phyloP scores from a whole-genome alignment of 202 grass and related monocot species.

The Setaria italica region DNA sequence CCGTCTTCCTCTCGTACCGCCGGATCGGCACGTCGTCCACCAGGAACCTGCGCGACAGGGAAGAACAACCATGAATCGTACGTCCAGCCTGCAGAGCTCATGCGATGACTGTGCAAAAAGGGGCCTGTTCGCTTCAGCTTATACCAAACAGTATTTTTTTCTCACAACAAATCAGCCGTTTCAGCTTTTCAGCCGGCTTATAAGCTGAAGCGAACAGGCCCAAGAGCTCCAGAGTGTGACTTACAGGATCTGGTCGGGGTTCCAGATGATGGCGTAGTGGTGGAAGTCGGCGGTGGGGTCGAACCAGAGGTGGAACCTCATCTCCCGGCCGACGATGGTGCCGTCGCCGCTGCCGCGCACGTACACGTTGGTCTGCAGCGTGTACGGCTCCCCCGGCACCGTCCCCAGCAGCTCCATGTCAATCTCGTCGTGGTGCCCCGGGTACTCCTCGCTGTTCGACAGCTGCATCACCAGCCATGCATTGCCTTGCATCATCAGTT shows the following conservation, averaged over 20 bases:
- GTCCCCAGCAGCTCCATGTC: slow-evolving; percentile 84
- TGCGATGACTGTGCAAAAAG: too few relatives aligned
- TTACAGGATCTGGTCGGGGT: slow-evolving; percentile 72
- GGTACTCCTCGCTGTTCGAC: slow-evolving; percentile 61
- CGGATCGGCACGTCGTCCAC: slow-evolving; percentile 74
- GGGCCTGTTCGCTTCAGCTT: too few relatives aligned
- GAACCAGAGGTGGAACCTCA: slow-evolving; percentile 78
- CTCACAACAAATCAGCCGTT: too few relatives aligned
- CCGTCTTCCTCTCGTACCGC: slow-evolving; percentile 65
- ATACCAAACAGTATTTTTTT: too few relatives aligned
- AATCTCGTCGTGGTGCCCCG: slow-evolving; percentile 68
- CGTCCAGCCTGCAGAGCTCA: too few relatives aligned
- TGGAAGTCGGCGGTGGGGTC: slow-evolving; percentile 68
- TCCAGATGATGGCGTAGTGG: slow-evolving; percentile 75
- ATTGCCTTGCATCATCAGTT: neutral
- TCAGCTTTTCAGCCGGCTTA: too few relatives aligned
- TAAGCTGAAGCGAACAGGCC: too few relatives aligned
- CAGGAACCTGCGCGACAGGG: slow-evolving; percentile 41
- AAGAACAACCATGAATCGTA: too few relatives aligned
- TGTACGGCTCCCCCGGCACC: slow-evolving; percentile 71
- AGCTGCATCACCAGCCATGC: slow-evolving; percentile 40
- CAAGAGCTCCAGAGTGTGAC: too few relatives aligned
- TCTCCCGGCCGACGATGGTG: slow-evolving; percentile 61
- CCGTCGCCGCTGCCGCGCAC: slow-evolving; percentile 71
- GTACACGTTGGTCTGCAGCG: slow-evolving; percentile 81